Evolutionary conservation across 495 filamentous ascomycete species (phyloP).

Genomic region (Hyaloscypha variabilis): DNA sequence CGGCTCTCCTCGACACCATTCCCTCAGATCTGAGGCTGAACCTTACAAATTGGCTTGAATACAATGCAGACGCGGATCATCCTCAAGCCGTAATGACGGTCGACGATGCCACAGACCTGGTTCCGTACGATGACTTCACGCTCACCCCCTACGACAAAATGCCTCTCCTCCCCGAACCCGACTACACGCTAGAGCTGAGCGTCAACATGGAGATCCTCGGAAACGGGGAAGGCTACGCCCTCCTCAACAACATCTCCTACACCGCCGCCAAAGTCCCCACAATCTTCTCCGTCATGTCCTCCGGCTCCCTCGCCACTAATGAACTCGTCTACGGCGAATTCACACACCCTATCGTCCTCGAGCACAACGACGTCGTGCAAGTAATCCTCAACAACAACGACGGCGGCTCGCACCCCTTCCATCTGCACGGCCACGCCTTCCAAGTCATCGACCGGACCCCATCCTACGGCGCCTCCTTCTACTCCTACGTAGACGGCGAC

Average conservation of each 20-base stretch:
- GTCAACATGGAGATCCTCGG: conserved; percentile 56
- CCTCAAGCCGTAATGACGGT: conserved; percentile 52
- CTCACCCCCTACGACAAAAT: conserved; percentile 67
- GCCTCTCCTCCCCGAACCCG: conserved; percentile 53
- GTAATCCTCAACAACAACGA: conserved; percentile 84
- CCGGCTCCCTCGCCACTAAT: conserved; percentile 54
- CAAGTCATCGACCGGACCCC: conserved; percentile 61
- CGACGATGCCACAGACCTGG: conserved; percentile 54
- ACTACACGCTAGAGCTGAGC: conserved; percentile 60
- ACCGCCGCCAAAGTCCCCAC: conserved; percentile 71
- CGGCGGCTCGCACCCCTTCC: conserved; percentile 57
- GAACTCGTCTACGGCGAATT: conserved; percentile 68
- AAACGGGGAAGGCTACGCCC: conserved; percentile 72
- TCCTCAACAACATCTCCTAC: conserved; percentile 18
- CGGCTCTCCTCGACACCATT: conserved; percentile 32
- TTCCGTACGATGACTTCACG: conserved; percentile 70
- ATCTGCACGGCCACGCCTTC: conserved; percentile 76
- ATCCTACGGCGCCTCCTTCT: conserved; percentile 5
- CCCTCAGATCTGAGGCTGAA: conserved; percentile 24
- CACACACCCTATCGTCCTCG: conserved; percentile 66
- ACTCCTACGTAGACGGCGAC: conserved; percentile 1
- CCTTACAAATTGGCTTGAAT: conserved; percentile 50
- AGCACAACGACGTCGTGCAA: conserved; percentile 69
- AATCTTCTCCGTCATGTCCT: conserved; percentile 73
- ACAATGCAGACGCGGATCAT: conserved; percentile 33